Base-by-base conservation (phyloP, 805 yeast genomes). In the Lachancea kluyveri region DNA sequence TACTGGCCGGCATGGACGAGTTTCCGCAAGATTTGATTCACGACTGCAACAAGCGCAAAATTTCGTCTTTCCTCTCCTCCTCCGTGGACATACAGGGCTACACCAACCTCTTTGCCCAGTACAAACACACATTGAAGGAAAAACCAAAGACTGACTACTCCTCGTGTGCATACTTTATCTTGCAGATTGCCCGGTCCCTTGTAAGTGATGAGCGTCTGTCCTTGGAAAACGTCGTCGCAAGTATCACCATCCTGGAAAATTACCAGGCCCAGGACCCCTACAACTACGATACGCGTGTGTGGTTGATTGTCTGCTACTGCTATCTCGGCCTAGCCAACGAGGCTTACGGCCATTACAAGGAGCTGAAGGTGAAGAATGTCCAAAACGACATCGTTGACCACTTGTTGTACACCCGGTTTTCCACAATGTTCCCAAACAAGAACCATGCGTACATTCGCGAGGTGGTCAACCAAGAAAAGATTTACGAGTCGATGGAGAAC, bases 381-480 rank as follows among this genome's bases (percentile, higher is more conserved):
- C 97, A 90, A 56, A 64, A 68, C 30, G 96, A 88, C 47, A 71
- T 84, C 0, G 53, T 82, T 28, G 70, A 78, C 8, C 71, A 74
- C 40, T 65, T 70, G 40, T 45, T 78, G 7, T 56, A 66, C 7
- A 62, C 75, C 0, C 65, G 84, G 29, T 42, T 65, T 16, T 62
- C 77, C 1, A 49, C 74, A 0, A 40, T 66, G 1, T 53, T 49
- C 22, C 83, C 84, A 0, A 45, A 61, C 2, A 57, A 64, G 10
- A 46, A 54, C 2, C 59, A 62, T 14, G 45, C 60, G 12, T 47
- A 37, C 23, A 21, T 45, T 4, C 18, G 28, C 11, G 36, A 33
- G 10, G 54, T 74, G 6, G 49, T 62, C n/a, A 50, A 55, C 3
- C 60, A 68, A 4, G 61, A 60, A 26, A 51, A 62, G 2, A 66